Base-by-base conservation (phyloP, 371 early-diverging fungal genomes). In the Circinella minor region DNA sequence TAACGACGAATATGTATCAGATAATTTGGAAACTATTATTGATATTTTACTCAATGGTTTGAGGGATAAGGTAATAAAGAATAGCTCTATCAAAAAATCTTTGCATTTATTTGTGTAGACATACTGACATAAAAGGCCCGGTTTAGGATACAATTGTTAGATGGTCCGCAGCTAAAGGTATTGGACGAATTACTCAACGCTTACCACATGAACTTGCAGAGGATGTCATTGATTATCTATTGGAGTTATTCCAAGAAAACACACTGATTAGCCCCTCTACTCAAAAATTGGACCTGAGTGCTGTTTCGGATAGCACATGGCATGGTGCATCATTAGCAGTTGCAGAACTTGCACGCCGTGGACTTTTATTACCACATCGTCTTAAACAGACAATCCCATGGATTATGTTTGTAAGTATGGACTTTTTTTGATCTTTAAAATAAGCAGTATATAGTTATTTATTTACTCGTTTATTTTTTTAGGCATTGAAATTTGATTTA, bases 101-200 rank as follows among this genome's bases (percentile, higher is more conserved):
- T 27, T 27, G 27, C 27, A 27, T 27, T 27, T 27, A 2, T 27
- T 27, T 27, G 27, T 27, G 27, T 27, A 27, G 27, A 27, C 0
- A 46, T 3, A 9, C 14, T 54, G 54, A 47, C 27, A 27, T 27
- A 27, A 27, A 27, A 27, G 27, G 1, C 27, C 27, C 27, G 27
- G 27, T 27, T 43, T 43, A 93, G 91, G 97, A 98, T 68, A 98
- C 98, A 0, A 92, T 96, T 68, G 95, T 96, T 4, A 90, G 99
- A 55, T 98, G 97, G 97, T 94, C 96, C 4, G 91, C 96, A 3
- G 97, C 98, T 8, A 99, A 99, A 80, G 98, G 97, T 11, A 81
- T 98, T 61, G 98, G 95, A 4, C 85, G 97, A 34, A 88, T 98
- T 57, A 81, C 92, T 1, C 91, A 91, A 61, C 87, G 98, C 10